These are phyloP conservation scores for Hymenoscyphus scutula DNA, from an alignment of 2,329 filamentous ascomycete genomes.

Conservation along the genomic window DNA sequence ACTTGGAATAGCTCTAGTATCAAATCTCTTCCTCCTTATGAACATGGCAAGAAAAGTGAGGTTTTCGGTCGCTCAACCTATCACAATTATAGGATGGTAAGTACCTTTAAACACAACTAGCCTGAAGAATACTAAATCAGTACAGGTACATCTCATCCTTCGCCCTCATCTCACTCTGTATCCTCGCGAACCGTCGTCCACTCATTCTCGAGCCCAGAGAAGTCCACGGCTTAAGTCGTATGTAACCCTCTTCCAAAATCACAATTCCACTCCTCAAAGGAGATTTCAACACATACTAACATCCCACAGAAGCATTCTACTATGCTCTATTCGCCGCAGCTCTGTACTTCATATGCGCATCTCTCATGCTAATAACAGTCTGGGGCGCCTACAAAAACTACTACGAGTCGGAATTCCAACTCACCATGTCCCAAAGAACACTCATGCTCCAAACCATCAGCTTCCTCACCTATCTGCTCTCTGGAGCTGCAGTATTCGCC, in stretches of 20 bases:
- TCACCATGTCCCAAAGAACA: constrained; percentile 79
- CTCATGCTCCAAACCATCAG: constrained; percentile 88
- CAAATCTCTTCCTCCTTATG: constrained; percentile 78
- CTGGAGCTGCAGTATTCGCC: constrained; percentile 75
- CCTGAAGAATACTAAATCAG: neutral
- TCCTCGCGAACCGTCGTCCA: constrained; percentile 64
- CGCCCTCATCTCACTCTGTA: constrained; percentile 63
- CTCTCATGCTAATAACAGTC: constrained; percentile 76
- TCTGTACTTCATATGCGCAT: constrained; percentile 76
- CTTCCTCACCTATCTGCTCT: constrained; percentile 76
- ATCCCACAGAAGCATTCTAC: constrained; percentile 75
- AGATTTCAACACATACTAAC: no score
- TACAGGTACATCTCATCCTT: constrained; percentile 56
- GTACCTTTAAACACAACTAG: neutral
- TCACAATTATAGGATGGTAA: constrained; percentile 79
- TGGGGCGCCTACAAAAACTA: constrained; percentile 67
- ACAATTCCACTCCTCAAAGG: no score
- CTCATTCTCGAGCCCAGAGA: constrained; percentile 46
- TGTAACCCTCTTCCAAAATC: no score
- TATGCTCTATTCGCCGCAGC: constrained; percentile 76
- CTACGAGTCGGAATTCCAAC: constrained; percentile 74
- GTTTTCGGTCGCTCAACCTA: constrained; percentile 77
- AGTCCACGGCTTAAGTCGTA: constrained; percentile 51
- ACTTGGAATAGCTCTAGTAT: constrained; percentile 69
- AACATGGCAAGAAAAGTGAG: constrained; percentile 82